Conservation (phyloP, 441 rosid genomes). For the Arabidopsis lyrata region DNA sequence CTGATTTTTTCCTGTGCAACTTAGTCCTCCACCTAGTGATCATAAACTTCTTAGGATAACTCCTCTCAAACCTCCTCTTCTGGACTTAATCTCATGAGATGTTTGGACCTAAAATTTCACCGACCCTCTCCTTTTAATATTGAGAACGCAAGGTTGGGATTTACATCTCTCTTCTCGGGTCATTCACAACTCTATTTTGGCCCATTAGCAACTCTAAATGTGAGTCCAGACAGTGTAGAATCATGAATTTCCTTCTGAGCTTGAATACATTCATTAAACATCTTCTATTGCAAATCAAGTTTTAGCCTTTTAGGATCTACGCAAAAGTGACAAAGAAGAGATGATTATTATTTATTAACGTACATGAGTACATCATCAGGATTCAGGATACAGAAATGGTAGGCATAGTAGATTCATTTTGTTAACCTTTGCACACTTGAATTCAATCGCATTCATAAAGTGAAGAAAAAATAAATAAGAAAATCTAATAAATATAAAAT, state of each 20-base stretch:
- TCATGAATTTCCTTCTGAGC: no score
- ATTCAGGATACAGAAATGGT: not conserved
- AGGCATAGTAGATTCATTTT: not conserved
- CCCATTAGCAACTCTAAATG: no score
- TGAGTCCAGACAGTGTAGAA: no score
- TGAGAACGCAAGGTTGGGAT: no score
- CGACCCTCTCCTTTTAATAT: no score
- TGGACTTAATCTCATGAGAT: not conserved
- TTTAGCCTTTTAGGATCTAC: not conserved
- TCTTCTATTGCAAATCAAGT: no score
- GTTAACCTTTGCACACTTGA: not conserved
- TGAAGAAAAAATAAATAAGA: not conserved
- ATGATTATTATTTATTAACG: no score
- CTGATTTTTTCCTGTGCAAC: conserved; percentile 82
- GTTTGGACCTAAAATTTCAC: no score
- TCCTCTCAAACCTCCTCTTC: not conserved
- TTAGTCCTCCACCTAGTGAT: conserved; percentile 89
- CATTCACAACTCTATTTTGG: no score
- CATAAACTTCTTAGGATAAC: conserved; percentile 87
- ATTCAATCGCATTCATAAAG: not conserved
- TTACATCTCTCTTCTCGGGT: no score
- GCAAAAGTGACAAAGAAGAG: not conserved
- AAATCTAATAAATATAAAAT: not conserved
- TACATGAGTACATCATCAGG: no score
- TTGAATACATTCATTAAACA: no score